Evolutionary conservation across 1,284 basidiomycete genomes (phyloP).

Genomic region (Ustilago loliicola): DNA sequence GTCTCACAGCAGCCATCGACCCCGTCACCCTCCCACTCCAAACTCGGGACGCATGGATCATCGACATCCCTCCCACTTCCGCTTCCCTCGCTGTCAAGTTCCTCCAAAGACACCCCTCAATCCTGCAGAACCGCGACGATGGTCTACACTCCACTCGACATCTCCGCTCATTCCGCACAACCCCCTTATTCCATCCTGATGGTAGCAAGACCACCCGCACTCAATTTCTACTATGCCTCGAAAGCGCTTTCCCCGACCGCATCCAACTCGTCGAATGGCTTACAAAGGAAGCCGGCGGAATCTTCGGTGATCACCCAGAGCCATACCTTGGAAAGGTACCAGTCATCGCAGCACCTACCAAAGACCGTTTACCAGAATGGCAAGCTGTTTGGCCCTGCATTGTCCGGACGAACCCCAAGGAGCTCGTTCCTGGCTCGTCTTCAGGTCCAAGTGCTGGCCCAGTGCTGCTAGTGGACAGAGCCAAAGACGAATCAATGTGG

Average conservation of each 20-base stretch:
- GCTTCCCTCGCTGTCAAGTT: conserved; percentile 47
- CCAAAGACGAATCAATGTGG: conserved; percentile 47
- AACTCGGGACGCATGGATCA: conserved; percentile 82
- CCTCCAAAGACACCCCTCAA: conserved; percentile 33
- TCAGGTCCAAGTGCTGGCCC: conserved; percentile 5
- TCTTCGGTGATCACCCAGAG: conserved; percentile 27
- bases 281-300: neutral
- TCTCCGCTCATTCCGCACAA: conserved; percentile 55
- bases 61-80: conserved; percentile 77
- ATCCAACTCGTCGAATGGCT: conserved; percentile 34
- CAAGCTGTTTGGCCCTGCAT: conserved; percentile 67
- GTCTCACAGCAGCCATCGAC: conserved; percentile 70
- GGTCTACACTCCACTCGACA: conserved; percentile 52
- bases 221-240: conserved; percentile 49
- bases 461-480: conserved; percentile 54
- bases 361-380: conserved; percentile 76
- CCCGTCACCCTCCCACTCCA: conserved; percentile 68
- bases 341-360: conserved; percentile 78
- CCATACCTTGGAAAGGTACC: conserved; percentile 77
- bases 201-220: conserved; percentile 8
- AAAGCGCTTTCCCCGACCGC: conserved; percentile 28
- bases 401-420: conserved; percentile 52
- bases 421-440: conserved; percentile 19
- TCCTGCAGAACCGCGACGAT: conserved; percentile 48
- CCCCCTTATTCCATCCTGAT: conserved; percentile 11